Conservation (phyloP, 768 basidiomycete genomes). For the Hygrophoropsis aurantiaca region DNA sequence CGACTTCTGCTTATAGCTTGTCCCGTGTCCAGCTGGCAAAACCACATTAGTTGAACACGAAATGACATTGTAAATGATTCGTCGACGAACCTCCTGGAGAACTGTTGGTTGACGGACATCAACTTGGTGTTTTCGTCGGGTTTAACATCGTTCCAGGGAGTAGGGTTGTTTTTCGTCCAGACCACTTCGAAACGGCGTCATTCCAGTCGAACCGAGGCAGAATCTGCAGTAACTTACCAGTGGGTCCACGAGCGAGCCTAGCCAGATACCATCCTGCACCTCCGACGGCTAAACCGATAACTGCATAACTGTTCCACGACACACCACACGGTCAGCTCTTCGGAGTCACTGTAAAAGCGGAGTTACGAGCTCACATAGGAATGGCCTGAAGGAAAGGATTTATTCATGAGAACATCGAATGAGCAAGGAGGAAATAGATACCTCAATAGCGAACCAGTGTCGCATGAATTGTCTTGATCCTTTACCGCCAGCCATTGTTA, state of each 20-base stretch:
- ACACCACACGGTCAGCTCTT: constrained; percentile 8
- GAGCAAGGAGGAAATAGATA: constrained; percentile 12
- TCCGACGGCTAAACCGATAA: constrained; percentile 48
- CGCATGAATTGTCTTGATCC: constrained; percentile 31
- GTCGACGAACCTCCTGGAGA: constrained; percentile 56
- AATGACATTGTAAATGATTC: background rate
- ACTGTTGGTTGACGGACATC: constrained; percentile 67
- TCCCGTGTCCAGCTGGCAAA: constrained; percentile 69
- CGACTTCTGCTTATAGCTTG: constrained; percentile 48
- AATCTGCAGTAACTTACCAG: constrained; percentile 39
- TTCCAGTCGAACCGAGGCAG: background rate
- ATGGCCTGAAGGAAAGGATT: constrained; percentile 37
- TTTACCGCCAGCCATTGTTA: constrained; percentile 24
- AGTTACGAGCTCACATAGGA: constrained; percentile 41
- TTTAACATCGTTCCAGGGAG: constrained; percentile 85
- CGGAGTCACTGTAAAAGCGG: constrained; percentile 2
- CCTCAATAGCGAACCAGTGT: constrained; percentile 49
- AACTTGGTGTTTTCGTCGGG: constrained; percentile 75
- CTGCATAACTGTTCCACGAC: constrained; percentile 37
- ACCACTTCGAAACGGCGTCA: constrained; percentile 38
- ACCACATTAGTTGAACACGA: constrained; percentile 8
- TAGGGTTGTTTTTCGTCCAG: constrained; percentile 74
- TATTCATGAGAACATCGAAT: constrained; percentile 1
- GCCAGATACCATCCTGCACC: constrained; percentile 70
- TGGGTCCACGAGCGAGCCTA: constrained; percentile 60